A percentile compares a stretch with the other conserved stretches of the same genome.
These are phyloP conservation scores for Zygotorulaspora sp. DNA, from an alignment of 805 yeast species.

Conservation along the genomic window DNA sequence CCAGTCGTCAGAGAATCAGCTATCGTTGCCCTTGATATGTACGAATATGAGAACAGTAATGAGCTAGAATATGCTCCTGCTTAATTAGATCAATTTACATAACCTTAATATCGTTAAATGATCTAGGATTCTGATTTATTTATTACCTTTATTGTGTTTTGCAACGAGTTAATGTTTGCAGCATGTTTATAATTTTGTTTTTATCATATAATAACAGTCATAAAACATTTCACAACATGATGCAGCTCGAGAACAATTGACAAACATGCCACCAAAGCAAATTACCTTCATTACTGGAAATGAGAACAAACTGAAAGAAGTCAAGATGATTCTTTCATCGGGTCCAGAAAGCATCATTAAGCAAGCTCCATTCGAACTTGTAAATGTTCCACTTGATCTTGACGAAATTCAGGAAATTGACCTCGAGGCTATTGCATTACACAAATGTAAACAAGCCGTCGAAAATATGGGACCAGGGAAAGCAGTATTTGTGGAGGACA, in stretches of 20 bases:
- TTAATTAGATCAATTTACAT: too few relatives aligned
- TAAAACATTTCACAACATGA: too few relatives aligned
- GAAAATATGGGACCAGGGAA: constrained; percentile 52
- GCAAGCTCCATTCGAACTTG: constrained; percentile 37
- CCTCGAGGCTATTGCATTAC: constrained; percentile 71
- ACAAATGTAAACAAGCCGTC: constrained; percentile 69
- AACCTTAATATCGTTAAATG: too few relatives aligned
- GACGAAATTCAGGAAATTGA: constrained; percentile 88
- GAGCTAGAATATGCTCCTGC: constrained; percentile 66
- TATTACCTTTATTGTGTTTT: constrained; percentile 1
- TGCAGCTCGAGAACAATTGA: too few relatives aligned
- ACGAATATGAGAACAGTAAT: constrained; percentile 84
- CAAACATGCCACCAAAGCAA: constrained; percentile 8
- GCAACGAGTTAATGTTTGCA: neutral
- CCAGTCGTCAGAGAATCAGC: constrained; percentile 95
- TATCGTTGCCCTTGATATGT: constrained; percentile 96
- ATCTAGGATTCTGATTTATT: constrained; percentile 1
- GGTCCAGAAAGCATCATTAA: constrained; percentile 27
- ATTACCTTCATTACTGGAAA: constrained; percentile 85
- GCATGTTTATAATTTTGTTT: too few relatives aligned
- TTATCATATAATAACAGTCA: too few relatives aligned
- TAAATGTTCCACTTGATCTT: constrained; percentile 67
- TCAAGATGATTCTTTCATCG: constrained; percentile 60
- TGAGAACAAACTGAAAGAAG: constrained; percentile 81
- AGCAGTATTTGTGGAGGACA: constrained; percentile 92